Evolutionary conservation across 2,329 filamentous ascomycete species (phyloP), one percentile per base, ranked within the genome.

Genomic region (Simplicillium sp.): DNA sequence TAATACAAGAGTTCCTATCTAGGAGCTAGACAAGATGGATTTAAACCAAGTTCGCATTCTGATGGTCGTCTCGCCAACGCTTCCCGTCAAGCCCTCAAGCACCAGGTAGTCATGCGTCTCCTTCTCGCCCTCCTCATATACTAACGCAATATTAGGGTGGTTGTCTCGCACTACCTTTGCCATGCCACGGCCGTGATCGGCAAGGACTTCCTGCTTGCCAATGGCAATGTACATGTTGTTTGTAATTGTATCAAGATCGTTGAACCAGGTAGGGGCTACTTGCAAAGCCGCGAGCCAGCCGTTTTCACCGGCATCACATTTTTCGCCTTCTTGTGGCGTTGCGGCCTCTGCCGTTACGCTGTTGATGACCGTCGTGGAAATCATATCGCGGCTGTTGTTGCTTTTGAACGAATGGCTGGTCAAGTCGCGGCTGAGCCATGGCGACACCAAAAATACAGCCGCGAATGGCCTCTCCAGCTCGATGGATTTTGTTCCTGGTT

Each of bases 11-110:
- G 9, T 4, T n/a, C 15, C 17, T 16, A 11, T 13, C 25, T 32
- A 36, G 20, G 36, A 16, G 3, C 34, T 16, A 37, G 20, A 29
- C 9, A 51, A 41, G 5, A 43, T 38, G n/a, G 32, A 11, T 39
- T 45, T 48, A 45, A 50, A 52, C 60, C 60, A 62, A 0, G 44
- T 49, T 43, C 50, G 54, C 58, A 62, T 60, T 33, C 51, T 42
- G 12, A 43, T 44, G 4, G 54, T 60, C 7, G 57, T 57, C 25
- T 51, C 46, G 2, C 54, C 58, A 4, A 53, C 47, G 1, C 46
- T 33, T 9, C 44, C 44, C 13, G 41, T 37, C 25, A 50, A 36
- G 4, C 51, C 52, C 43, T 62, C 56, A 9, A 61, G 33, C 14
- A 59, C 29, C 9, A 62, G 52, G 34, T 56, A 60, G 14, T 61